phyloP scores from a whole-genome alignment of 257 asterid species.

The Plantago major region DNA sequence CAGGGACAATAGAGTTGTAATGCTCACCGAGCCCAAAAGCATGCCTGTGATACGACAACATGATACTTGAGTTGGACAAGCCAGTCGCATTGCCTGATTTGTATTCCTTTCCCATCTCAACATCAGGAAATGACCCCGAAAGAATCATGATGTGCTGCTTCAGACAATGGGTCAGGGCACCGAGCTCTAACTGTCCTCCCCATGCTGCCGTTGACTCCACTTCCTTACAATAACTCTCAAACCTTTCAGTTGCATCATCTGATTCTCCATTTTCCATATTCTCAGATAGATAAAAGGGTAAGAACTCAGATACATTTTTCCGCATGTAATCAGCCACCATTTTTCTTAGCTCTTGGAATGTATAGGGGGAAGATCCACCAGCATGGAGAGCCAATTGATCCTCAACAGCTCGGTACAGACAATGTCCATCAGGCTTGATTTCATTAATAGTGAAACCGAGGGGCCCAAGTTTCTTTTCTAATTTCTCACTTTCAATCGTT shows the following conservation, averaged over 20 bases:
- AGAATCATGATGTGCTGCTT: conserved; percentile 73
- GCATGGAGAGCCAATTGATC: conserved; percentile 60
- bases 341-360: conserved; percentile 63
- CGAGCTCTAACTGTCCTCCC: conserved; percentile 98
- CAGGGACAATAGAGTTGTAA: conserved; percentile 78
- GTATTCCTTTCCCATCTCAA: conserved; percentile 98
- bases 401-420: conserved; percentile 95
- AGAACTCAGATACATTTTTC: conserved; percentile 56
- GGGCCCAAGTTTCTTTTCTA: conserved; percentile 70
- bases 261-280: conserved; percentile 45
- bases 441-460: conserved; percentile 74
- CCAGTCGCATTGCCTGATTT: conserved; percentile 35
- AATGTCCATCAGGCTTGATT: conserved; percentile 94
- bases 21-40: conserved; percentile 99
- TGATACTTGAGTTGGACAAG: conserved; percentile 39
- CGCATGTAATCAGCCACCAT: conserved; percentile 92
- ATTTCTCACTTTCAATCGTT: conserved; percentile 50
- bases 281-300: conserved; percentile 81
- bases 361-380: conserved; percentile 64
- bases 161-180: conserved; percentile 84
- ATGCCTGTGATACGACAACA: conserved; percentile 81
- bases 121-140: conserved; percentile 95
- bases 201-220: conserved; percentile 89
- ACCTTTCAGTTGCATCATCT: conserved; percentile 44
- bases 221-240: conserved; percentile 79